These are phyloP conservation scores for Maudiozyma humilis DNA, from an alignment of 1,139 yeast genomes.

Conservation along the genomic window DNA sequence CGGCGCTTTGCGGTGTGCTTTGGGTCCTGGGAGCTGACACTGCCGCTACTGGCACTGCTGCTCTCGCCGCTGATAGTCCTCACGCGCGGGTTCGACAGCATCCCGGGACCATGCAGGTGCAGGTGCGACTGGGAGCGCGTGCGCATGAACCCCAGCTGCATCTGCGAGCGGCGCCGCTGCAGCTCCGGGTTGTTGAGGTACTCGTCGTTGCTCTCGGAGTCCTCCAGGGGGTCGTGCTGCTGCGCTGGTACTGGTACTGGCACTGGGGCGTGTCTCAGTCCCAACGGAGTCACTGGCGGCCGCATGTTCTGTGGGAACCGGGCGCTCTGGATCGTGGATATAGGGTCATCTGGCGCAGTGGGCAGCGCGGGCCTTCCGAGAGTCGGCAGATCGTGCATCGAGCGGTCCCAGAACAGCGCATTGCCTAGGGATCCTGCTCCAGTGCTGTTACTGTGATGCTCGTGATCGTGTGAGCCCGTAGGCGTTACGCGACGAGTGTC, in stretches of 20 bases:
- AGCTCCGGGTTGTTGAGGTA: slow-evolving; percentile 26
- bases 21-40: slow-evolving; percentile 3
- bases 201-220: slow-evolving; percentile 26
- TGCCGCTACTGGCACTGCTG: not conserved
- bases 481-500: too few relatives aligned
- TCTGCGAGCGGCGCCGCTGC: slow-evolving; percentile 30
- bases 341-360: not conserved
- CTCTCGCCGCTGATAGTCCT: not conserved
- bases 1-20: too few relatives aligned
- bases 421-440: slow-evolving; percentile 10
- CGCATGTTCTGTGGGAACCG: not conserved
- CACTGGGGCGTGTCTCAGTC: not conserved
- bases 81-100: not conserved
- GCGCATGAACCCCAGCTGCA: slow-evolving; percentile 24
- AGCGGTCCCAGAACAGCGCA: slow-evolving; percentile 31
- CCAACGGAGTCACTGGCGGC: slow-evolving; percentile 2
- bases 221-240: slow-evolving; percentile 11
- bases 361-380: not conserved
- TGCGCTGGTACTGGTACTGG: too few relatives aligned
- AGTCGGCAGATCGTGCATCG: slow-evolving; percentile 20
- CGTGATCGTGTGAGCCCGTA: too few relatives aligned
- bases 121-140: slow-evolving; percentile 1
- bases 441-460: too few relatives aligned
- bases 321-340: not conserved
- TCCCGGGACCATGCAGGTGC: not conserved